phyloP scores from a whole-genome alignment of 1,284 basidiomycete genomes.

The Melampsora abietis-canadensis region DNA sequence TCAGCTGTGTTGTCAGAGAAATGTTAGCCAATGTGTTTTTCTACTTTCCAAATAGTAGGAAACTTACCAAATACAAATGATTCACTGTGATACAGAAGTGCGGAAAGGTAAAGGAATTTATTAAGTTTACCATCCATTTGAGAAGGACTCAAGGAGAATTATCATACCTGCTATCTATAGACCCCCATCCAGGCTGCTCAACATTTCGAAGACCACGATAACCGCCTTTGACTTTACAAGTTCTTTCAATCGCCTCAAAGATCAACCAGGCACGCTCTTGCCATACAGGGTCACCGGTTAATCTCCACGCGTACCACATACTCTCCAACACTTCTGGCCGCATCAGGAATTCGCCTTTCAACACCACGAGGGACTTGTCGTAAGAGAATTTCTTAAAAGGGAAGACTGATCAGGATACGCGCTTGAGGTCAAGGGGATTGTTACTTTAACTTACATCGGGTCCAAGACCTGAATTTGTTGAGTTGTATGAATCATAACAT shows the following conservation, averaged over 20 bases:
- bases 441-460: slow-evolving; percentile 15
- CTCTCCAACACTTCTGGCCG: slow-evolving; percentile 64
- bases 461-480: neutral
- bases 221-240: slow-evolving; percentile 21
- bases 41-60: neutral
- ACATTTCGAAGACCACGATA: slow-evolving; percentile 1
- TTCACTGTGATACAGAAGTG: neutral
- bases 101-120: neutral
- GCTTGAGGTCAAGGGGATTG: too few species aligned
- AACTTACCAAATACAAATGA: slow-evolving; percentile 33
- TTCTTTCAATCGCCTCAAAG: slow-evolving; percentile 23
- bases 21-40: neutral
- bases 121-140: neutral
- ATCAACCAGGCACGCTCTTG: slow-evolving; percentile 45
- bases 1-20: neutral
- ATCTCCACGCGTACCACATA: slow-evolving; percentile 67
- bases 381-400: neutral
- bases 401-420: too few species aligned
- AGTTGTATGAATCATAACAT: slow-evolving; percentile 21
- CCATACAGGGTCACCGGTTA: slow-evolving; percentile 67
- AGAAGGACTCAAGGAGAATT: neutral
- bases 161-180: slow-evolving; percentile 14
- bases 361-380: neutral
- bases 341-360: neutral
- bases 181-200: neutral